A percentile compares a stretch with the other conserved stretches of the same genome.
Conservation (phyloP, 2,329 filamentous ascomycete species). For the Exophiala sp. region DNA sequence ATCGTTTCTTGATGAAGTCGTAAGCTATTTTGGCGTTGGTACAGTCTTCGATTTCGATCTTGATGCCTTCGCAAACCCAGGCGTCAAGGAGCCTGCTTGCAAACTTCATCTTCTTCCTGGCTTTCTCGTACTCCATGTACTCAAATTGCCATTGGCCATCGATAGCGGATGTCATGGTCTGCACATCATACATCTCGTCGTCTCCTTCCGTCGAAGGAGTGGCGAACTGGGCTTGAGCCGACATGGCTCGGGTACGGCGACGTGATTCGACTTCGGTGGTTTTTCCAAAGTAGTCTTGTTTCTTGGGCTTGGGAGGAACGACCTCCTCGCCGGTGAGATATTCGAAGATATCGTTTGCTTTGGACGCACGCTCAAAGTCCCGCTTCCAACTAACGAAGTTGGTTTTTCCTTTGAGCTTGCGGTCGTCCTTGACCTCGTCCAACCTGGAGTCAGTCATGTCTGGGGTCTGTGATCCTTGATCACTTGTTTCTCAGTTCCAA, state of each 20-base stretch:
- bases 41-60: conserved; percentile 1
- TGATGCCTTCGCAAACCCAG: background rate
- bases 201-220: too few relatives aligned
- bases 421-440: background rate
- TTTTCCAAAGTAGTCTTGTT: background rate
- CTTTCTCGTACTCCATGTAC: background rate
- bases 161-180: too few relatives aligned
- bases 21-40: background rate
- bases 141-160: background rate
- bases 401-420: conserved; percentile 4
- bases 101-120: background rate
- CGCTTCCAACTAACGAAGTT: conserved; percentile 5
- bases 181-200: too few relatives aligned
- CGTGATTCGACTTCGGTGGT: too few relatives aligned
- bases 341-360: background rate
- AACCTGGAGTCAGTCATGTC: conserved; percentile 1
- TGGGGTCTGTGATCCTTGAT: background rate
- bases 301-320: background rate
- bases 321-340: conserved; percentile 2
- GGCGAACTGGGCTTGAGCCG: too few relatives aligned
- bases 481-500: too few relatives aligned
- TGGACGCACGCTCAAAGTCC: conserved; percentile 4
- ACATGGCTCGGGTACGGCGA: too few relatives aligned
- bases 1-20: background rate
- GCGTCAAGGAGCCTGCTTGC: background rate